Base-by-base conservation (phyloP, 1,284 basidiomycete genomes). In the Coriolopsis trogii region DNA sequence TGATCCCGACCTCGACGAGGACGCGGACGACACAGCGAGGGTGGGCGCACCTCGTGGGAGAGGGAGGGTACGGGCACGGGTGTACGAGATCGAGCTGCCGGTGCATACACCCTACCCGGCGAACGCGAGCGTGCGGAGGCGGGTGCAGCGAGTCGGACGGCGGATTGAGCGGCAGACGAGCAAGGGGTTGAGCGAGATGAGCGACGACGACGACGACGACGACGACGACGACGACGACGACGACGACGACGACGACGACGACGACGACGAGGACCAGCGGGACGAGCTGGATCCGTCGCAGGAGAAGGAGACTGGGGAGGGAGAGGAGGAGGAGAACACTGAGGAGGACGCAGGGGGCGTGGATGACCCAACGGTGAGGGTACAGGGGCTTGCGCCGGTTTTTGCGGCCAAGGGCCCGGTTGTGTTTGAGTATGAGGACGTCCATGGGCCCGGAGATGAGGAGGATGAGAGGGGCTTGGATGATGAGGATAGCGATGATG, bases 41-140 rank as follows among this genome's bases (percentile, higher is more conserved):
- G 23, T 13, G 18, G 38, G n/a, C n/a, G n/a, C n/a, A n/a, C n/a
- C n/a, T n/a, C 49, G 43, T 10, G 36, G 30, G 49, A 51, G 49
- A 45, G 46, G 31, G n/a, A n/a, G n/a, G n/a, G n/a, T 20, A 2
- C 6, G 21, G 1, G 30, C 21, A 26, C 38, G 39, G 24, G 46
- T 41, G 31, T 56, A 53, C 36, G 52, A 60, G 25, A 54, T 55
- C 43, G 59, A 53, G 54, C 58, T 57, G 39, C 64, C 57, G 45
- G 38, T 54, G 46, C 52, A 50, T 46, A 69, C 67, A 37, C 67
- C 67, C 29, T 65, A 58, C 46, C 67, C 66, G 15, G 52, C 58
- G 41, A 60, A 64, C 41, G 61, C 66, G 13, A 49, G 58, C 18
- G 57, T 53, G n/a, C 58, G 60, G 31, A 57, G 60, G 48, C 61